Evolutionary conservation across 73 alveolate genomes (phyloP), one percentile per base, ranked within the genome.

Genomic region (Paramecium pentaurelia): DNA sequence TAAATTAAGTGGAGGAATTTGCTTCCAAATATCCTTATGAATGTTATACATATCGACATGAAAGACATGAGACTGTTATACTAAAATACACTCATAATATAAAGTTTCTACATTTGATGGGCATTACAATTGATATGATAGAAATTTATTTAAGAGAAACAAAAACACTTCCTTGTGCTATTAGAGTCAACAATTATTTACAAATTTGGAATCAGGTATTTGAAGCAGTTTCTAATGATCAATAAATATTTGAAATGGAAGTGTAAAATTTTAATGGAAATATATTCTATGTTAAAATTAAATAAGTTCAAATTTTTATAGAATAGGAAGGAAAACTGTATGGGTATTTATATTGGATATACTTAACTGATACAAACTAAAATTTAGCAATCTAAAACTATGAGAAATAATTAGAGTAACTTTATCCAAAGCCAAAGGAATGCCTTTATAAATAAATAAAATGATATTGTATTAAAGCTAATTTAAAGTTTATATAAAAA

Each of bases 21-120:
- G 91, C 91, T 45, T 42, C 44, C 11, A 20, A 80, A 14, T 80
- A 80, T 80, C 91, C 91, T 7, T 80, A 44, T 44, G 91, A 80
- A 80, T 80, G 91, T 9, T 80, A 80, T 80, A 27, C 58, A 42
- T 42, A 10, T 45, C 20, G 75, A 18, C 73, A 32, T 20, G 32
- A 42, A 25, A 44, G 36, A 18, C 8, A 36, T 25, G 91, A 44
- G 27, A 25, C 71, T 18, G 58, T 25, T 3, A 80, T 80, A 10
- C n/a, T 80, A 44, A 25, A 80, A 44, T 80, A 80, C 16, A 44
- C 47, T 0, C 71, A 32, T 80, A 80, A 80, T 45, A 36, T 32
- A 28, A 80, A 80, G 32, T 80, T 32, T 47, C 45, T 80, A 6
- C 30, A 40, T 22, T 47, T 80, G 38, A 80, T 80, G 91, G 91